A percentile compares a stretch with the other conserved stretches of the same genome.
phyloP scores from a whole-genome alignment of 2,329 filamentous ascomycete genomes.

The Aspergillus quadricinctus region DNA sequence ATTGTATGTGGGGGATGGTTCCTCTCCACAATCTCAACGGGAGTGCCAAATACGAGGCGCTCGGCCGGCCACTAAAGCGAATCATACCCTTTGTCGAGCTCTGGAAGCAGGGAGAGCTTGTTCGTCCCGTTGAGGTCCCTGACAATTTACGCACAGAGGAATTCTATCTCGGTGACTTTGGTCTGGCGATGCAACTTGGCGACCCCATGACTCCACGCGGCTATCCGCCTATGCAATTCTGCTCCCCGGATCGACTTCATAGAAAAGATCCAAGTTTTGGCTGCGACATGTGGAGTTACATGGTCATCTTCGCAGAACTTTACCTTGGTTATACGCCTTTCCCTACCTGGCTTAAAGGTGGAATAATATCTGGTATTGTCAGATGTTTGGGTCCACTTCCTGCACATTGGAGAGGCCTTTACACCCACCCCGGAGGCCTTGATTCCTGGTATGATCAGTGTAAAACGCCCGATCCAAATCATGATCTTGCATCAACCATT shows the following conservation, averaged over 20 bases:
- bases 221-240: conserved; percentile 17
- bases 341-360: conserved; percentile 8
- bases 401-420: conserved; percentile 21
- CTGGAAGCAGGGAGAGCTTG: conserved; percentile 24
- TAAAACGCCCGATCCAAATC: conserved; percentile 4
- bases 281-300: conserved; percentile 31
- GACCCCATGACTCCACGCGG: conserved; percentile 7
- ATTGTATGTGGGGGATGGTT: conserved; percentile 26
- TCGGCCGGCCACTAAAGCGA: conserved; percentile 22
- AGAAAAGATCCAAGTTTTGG: conserved; percentile 18
- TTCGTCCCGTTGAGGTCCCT: conserved; percentile 17
- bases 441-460: conserved; percentile 28
- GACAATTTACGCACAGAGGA: conserved; percentile 18
- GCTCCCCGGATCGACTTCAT: conserved; percentile 26
- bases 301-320: conserved; percentile 24
- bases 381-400: conserved; percentile 22
- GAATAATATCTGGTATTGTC: conserved; percentile 18
- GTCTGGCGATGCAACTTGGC: conserved; percentile 20
- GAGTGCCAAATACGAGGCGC: conserved; percentile 22
- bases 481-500: conserved; percentile 11
- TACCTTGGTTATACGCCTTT: conserved; percentile 20
- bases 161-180: conserved; percentile 29
- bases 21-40: conserved; percentile 18
- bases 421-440: conserved; percentile 7
- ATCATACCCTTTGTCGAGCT: conserved; percentile 20